Evolutionary conservation across 768 basidiomycete species (phyloP).

Genomic region (Macrolepiota fuliginosa): DNA sequence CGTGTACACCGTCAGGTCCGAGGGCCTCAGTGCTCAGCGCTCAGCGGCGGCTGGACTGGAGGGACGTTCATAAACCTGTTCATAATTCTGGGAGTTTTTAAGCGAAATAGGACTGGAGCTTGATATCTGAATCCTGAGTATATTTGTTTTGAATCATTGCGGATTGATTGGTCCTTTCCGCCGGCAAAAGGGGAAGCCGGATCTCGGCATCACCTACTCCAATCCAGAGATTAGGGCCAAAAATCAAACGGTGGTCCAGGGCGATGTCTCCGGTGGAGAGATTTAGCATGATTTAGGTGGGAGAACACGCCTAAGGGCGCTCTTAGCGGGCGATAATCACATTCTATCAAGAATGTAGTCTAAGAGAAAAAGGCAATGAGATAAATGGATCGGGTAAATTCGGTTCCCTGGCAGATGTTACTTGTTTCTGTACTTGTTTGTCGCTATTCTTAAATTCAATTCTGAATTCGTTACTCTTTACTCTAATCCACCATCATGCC

Average conservation of each 20-base stretch:
- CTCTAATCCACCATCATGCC: slow-evolving; percentile 43
- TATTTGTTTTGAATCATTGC: not conserved
- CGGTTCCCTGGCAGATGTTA: slow-evolving; percentile 20
- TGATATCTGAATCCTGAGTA: not conserved
- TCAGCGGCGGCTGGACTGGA: no score
- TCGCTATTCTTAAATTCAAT: slow-evolving; percentile 14
- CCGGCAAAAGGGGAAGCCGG: not conserved
- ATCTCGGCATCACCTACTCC: not conserved
- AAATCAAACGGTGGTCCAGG: not conserved
- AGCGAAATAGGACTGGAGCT: not conserved
- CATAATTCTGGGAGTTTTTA: not conserved
- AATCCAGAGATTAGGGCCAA: not conserved
- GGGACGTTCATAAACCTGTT: no score
- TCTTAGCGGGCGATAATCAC: not conserved
- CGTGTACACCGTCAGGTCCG: no score
- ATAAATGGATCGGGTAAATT: slow-evolving; percentile 31
- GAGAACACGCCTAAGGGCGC: not conserved
- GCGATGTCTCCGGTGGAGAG: not conserved
- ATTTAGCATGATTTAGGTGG: not conserved
- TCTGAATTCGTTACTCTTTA: slow-evolving; percentile 20
- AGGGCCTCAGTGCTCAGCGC: no score
- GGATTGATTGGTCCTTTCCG: not conserved
- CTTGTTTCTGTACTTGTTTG: slow-evolving; percentile 23
- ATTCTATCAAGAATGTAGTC: not conserved
- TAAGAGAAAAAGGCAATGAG: not conserved